Base-by-base conservation (phyloP, 768 basidiomycete species). In the Zangia roseola region DNA sequence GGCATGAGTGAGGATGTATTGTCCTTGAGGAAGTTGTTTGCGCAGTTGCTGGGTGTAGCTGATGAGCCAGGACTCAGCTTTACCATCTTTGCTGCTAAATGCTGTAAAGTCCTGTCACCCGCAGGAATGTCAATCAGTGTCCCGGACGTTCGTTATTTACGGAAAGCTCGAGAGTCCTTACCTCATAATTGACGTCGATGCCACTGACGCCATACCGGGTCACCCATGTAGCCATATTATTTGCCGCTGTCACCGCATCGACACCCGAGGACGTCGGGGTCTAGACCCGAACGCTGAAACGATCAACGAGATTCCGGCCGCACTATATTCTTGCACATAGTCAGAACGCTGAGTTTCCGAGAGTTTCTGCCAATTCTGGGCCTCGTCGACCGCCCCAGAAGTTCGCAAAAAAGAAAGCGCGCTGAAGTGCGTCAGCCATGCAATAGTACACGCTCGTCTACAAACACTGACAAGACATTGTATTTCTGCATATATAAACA, bases 251-350 rank as follows among this genome's bases (percentile, higher is more conserved):
- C 25, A 69, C 65, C 2, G 79, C 68, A 48, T 79, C 68, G 5
- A 58, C 56, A 21, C 72, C 73, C 5, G 62, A 59, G 2, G 72
- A 65, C 3, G 77, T 80, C 3, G 79, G 79, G 1, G 66, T 63
- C 45, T 68, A 10, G 77, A 70, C 6, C 79, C 79, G 52, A 83
- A 83, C 4, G 69, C 72, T 37, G 79, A 78, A 5, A 83, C 82
- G 45, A 84, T 73, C 40, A 84, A 58, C 19, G 75, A 77, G 60
- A 83, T 81, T 17, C 82, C 82, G 6, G 81, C 80, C 0, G 74
- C 71, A 20, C 69, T 70, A 57, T 83, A 83, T 48, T 77, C 70
- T 1, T 73, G 53, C 50, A 79, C 63, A 56, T 76, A 71, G 16
- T 69, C 25, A 12, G 72, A 50, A 24, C 81, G 74, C 30, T 76